These are phyloP conservation scores for Gaeumannomyces tritici DNA, from an alignment of 2,329 filamentous ascomycete genomes.

Conservation along the genomic window DNA sequence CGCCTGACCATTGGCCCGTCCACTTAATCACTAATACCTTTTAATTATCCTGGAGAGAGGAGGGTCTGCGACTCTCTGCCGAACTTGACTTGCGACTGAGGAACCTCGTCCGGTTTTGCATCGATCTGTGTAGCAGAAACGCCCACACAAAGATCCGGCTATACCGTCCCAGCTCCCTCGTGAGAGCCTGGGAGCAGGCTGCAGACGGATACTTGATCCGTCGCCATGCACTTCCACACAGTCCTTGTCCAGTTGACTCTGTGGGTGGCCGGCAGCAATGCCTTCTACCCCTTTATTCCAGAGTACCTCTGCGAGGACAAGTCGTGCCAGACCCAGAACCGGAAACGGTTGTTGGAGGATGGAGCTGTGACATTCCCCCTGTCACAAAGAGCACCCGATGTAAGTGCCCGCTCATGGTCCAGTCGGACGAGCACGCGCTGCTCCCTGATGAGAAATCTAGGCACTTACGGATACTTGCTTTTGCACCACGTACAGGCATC, in stretches of 20 bases:
- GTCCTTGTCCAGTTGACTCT: constrained; percentile 36
- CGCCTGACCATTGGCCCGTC: neutral
- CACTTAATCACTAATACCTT: neutral
- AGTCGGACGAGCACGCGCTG: neutral
- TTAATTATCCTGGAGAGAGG: neutral
- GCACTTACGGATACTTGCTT: neutral
- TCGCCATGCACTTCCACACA: constrained; percentile 29
- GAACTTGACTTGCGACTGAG: constrained; percentile 4
- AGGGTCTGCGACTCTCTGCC: constrained; percentile 7
- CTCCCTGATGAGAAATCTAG: neutral
- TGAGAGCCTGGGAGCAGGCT: neutral
- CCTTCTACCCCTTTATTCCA: constrained; percentile 38
- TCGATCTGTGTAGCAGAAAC: neutral
- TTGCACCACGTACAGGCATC: neutral
- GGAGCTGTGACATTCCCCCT: constrained; percentile 29
- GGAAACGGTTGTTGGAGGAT: constrained; percentile 5
- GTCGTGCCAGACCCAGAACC: constrained; percentile 10
- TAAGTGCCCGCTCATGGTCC: constrained; percentile 15
- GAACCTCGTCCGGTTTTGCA: neutral
- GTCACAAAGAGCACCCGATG: constrained; percentile 23
- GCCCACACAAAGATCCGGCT: neutral
- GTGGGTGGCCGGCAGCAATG: constrained; percentile 33
- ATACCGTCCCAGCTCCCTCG: neutral
- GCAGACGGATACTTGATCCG: neutral
- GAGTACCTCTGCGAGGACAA: constrained; percentile 13